phyloP scores from a whole-genome alignment of 2,329 filamentous ascomycete genomes.

The Aspergillus felis region DNA sequence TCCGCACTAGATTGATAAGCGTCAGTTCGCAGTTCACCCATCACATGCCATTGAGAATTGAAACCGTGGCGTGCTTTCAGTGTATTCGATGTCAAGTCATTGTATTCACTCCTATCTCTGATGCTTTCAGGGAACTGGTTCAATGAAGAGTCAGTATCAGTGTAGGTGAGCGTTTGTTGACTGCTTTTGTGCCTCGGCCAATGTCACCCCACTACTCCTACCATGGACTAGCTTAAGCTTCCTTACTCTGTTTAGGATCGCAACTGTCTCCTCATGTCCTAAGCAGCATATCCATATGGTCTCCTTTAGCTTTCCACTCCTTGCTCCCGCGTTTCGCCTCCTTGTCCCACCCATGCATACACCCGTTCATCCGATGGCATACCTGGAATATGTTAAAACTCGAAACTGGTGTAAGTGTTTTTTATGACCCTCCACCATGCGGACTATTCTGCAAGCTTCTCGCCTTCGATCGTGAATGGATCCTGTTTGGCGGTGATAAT shows the following conservation, averaged over 20 bases:
- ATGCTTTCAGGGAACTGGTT: neutral
- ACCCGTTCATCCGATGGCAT: constrained; percentile 3
- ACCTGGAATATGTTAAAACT: too few species aligned
- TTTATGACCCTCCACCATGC: neutral
- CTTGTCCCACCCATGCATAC: constrained; percentile 8
- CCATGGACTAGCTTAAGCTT: too few species aligned
- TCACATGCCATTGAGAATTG: neutral
- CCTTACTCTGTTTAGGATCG: too few species aligned
- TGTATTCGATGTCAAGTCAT: neutral
- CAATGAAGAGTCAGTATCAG: neutral
- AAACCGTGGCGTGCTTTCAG: neutral
- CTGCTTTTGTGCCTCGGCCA: neutral
- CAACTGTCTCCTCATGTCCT: neutral
- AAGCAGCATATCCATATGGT: constrained; percentile 1
- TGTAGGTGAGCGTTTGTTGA: neutral
- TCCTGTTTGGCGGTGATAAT: neutral
- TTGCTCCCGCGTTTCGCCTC: neutral
- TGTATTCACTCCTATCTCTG: neutral
- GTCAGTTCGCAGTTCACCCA: neutral
- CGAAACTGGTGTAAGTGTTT: too few species aligned
- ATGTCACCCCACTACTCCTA: neutral
- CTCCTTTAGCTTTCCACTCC: constrained; percentile 3
- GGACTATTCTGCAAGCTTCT: neutral
- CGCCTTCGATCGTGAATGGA: neutral
- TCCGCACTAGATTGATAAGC: too few species aligned